Evolutionary conservation across 805 yeast genomes (phyloP), one percentile per base, ranked within the genome.

Genomic region (Starmera caribaea): DNA sequence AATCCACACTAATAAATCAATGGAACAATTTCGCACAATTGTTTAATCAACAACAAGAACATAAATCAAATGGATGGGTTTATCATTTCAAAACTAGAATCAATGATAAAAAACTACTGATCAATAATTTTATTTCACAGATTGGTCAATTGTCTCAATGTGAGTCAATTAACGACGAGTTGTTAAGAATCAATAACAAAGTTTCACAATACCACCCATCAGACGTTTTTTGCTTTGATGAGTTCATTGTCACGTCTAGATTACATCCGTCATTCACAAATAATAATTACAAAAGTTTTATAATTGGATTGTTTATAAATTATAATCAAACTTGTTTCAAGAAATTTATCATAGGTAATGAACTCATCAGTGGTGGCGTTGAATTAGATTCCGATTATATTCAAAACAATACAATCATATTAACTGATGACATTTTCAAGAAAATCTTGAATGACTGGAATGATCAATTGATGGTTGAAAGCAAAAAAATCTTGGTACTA

Each of bases 51-150:
- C 10, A 26, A 28, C 4, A 21, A 11, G 41, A 41, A 28, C 42
- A 40, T 8, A 60, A 60, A 42, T 58, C 67, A 2, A 63, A 63
- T 43, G 71, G 71, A 1, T 66, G 70, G 71, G 40, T 66, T 6
- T 61, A 62, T 34, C 62, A 63, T 44, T 66, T 66, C 51, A 65
- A 61, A 38, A 53, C 51, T 36, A 50, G 57, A 32, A 55, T 59
- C 42, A 38, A 51, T 5, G 36, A 50, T 2, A 58, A 57, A 39
- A 44, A 53, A 30, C 54, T 56, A 5, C 40, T 58, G 15, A 62
- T 63, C 8, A 37, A 42, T 12, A 31, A 40, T 1, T 61, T 58
- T 37, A 52, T 57, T 39, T 40, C 39, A 11, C 42, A 48, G 16
- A 27, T 41, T 5, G 49, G 45, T 12, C 33, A 29, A 2, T 34